Evolutionary conservation across 352 stramenopile species (phyloP).

Genomic region (Bremia lactucae): DNA sequence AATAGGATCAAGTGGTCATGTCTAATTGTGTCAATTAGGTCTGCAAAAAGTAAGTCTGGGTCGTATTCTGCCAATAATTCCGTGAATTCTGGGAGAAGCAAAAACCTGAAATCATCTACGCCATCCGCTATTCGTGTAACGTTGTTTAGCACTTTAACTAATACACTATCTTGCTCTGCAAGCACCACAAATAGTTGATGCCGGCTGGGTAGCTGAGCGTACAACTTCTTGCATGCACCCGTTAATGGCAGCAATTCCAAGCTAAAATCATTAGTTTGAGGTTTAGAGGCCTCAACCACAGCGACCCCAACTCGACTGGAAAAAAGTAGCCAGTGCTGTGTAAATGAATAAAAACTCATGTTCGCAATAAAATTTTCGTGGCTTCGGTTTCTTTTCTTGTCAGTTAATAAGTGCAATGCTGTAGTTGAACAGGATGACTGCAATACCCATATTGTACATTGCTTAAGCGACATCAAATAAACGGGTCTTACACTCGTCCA

Average conservation of each 20-base stretch:
- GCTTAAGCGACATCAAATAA: conserved; percentile 17
- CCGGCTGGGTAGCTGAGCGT: conserved; percentile 16
- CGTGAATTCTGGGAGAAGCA: neutral
- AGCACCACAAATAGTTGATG: conserved; percentile 35
- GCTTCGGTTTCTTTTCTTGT: conserved; percentile 8
- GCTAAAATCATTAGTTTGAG: neutral
- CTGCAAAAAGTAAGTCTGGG: conserved; percentile 46
- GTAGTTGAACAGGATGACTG: conserved; percentile 19
- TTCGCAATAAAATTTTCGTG: conserved; percentile 28
- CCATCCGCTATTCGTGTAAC: conserved; percentile 23
- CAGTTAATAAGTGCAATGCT: conserved; percentile 20
- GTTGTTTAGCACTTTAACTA: conserved; percentile 47
- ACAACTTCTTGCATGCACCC: neutral
- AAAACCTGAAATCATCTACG: neutral
- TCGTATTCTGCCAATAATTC: conserved; percentile 24
- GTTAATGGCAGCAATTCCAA: neutral
- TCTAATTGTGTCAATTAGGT: conserved; percentile 33
- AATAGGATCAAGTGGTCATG: conserved; percentile 56
- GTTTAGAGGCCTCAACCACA: conserved; percentile 5
- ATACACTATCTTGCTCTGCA: conserved; percentile 57
- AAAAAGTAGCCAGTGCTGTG: conserved; percentile 50
- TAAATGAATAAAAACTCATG: conserved; percentile 31
- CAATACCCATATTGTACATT: conserved; percentile 11
- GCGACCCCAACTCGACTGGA: conserved; percentile 17
- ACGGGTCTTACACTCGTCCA: neutral